Evolutionary conservation across 2,329 filamentous ascomycete genomes (phyloP), one percentile per base, ranked within the genome.

Genomic region (Neurospora crassa): DNA sequence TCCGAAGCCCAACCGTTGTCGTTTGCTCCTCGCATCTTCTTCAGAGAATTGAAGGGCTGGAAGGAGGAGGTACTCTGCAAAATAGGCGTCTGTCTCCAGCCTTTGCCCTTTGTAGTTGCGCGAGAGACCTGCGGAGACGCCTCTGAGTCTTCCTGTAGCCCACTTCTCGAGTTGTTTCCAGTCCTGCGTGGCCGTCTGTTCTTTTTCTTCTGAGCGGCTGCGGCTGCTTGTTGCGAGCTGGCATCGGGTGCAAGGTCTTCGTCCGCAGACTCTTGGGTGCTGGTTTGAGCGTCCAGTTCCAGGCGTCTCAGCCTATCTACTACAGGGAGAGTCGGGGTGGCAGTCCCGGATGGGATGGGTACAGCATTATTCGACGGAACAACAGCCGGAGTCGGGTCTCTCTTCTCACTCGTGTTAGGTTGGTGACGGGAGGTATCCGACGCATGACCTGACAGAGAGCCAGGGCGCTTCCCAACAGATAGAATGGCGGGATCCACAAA

Each of bases 1-100:
- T 97, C 96, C 0, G 95, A 97, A 4, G 93, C 94, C 94, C 95
- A 98, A 3, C 93, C 95, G 79, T 93, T 96, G 63, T 93, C 87
- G 10, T 80, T 80, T 40, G 79, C 79, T 67, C 79, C 80, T 75
- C 80, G 83, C 71, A 79, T 82, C 72, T 83, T 84, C 83, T 86
- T 93, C 1, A 90, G 79, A 0, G 86, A 86, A 63, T 84, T 82
- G 75, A 87, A 90, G 0, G 88, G 88, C 77, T 90, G 89, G 72
- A 90, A 91, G 0, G 87, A 88, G 3, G 87, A 80, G 8, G 84
- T 89, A 71, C 86, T 88, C 77, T 90, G 83, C 34, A 89, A 77
- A 34, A 89, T 88, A 0, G 87, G 87, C 0, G 87, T 89, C 73
- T 89, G 84, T 72, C 87, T 81, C 87, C 87, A 89, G 10, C 87